These are phyloP conservation scores for Lipomyces sp. DNA, from an alignment of 805 yeast species.

Conservation along the genomic window DNA sequence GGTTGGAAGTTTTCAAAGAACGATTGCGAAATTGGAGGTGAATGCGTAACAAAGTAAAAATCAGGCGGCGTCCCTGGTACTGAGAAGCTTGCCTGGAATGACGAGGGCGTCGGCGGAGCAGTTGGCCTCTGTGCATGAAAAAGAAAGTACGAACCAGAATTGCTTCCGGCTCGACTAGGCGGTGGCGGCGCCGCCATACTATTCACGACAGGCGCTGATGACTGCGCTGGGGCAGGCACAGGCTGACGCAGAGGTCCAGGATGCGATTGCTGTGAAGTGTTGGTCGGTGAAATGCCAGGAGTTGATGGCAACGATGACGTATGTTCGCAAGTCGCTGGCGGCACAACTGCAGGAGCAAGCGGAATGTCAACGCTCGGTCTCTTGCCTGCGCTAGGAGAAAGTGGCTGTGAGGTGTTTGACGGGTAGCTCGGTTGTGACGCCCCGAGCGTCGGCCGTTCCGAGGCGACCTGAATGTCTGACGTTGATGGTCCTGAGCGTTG, in stretches of 20 bases:
- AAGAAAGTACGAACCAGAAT: conserved; percentile 5
- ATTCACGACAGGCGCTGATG: neutral
- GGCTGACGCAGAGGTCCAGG: conserved; percentile 6
- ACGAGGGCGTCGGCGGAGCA: conserved; percentile 22
- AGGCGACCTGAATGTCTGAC: neutral
- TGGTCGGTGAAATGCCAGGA: neutral
- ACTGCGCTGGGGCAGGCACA: neutral
- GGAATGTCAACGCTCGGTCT: neutral
- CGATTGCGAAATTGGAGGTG: conserved; percentile 40
- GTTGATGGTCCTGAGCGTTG: neutral
- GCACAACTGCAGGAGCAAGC: neutral
- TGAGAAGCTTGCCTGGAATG: conserved; percentile 28
- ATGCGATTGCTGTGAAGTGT: conserved; percentile 3
- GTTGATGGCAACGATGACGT: conserved; percentile 17
- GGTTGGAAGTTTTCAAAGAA: conserved; percentile 62
- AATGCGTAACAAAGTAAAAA: conserved; percentile 43
- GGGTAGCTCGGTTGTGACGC: conserved; percentile 14
- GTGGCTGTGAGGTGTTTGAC: neutral
- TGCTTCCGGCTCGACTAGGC: neutral
- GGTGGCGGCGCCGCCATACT: conserved; percentile 6
- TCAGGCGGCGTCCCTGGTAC: conserved; percentile 42
- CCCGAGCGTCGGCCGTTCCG: conserved; percentile 1
- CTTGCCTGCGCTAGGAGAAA: neutral
- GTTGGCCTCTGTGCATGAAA: conserved; percentile 12
- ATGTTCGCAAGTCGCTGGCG: conserved; percentile 21